Evolutionary conservation across 2,329 filamentous ascomycete species (phyloP).

Genomic region (Sclerotinia spermophila): DNA sequence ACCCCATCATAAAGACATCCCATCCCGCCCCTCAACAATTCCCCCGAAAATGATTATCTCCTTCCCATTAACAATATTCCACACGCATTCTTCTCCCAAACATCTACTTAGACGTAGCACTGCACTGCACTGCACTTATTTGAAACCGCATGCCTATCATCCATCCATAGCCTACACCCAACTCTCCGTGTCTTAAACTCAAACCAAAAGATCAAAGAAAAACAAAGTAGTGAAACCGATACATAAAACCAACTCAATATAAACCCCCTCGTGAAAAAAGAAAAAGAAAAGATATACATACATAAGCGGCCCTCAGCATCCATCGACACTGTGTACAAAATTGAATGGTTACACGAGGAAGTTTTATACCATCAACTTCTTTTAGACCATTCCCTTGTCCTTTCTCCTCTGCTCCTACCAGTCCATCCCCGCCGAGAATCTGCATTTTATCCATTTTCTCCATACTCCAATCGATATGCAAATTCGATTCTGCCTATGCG

Average conservation of each 20-base stretch:
- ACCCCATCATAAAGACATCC: background rate
- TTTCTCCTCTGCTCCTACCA: background rate
- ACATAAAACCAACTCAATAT: no score
- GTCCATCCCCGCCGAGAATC: background rate
- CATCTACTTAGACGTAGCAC: background rate
- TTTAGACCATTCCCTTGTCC: background rate
- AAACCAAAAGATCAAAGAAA: background rate
- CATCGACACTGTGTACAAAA: slow-evolving; percentile 95
- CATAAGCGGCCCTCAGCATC: slow-evolving; percentile 80
- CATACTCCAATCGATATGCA: background rate
- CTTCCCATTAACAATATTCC: background rate
- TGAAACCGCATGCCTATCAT: background rate
- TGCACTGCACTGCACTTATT: background rate
- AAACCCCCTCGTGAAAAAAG: background rate
- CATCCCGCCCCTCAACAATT: background rate
- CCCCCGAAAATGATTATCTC: background rate
- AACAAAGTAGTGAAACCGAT: background rate
- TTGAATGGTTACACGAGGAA: slow-evolving; percentile 76
- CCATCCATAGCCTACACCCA: background rate
- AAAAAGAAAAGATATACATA: slow-evolving; percentile 42
- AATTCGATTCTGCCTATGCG: no score
- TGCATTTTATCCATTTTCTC: background rate
- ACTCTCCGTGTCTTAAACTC: background rate
- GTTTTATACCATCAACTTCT: background rate
- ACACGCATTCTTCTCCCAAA: background rate